These are phyloP conservation scores for Lodderomyces margitis DNA, from an alignment of 1,139 yeast species.

Conservation along the genomic window DNA sequence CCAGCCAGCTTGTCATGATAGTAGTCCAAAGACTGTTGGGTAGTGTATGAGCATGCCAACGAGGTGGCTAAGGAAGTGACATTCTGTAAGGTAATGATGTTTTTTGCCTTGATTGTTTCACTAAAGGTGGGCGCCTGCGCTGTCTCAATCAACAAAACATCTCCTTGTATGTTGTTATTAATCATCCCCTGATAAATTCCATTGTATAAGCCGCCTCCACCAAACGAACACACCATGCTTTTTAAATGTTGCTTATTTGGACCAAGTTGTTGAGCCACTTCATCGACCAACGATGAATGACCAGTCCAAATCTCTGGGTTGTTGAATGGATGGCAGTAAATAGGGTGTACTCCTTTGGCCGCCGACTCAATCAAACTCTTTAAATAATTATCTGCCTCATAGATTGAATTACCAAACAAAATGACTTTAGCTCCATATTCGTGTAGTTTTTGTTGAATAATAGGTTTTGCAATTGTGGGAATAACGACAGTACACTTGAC, in stretches of 20 bases:
- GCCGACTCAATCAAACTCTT: slow-evolving; percentile 34
- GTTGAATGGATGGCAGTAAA: slow-evolving; percentile 74
- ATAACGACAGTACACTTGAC: slow-evolving; percentile 65
- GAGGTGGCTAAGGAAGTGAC: slow-evolving; percentile 60
- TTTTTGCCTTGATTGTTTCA: slow-evolving; percentile 46
- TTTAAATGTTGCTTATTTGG: slow-evolving; percentile 34
- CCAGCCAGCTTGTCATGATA: slow-evolving; percentile 27
- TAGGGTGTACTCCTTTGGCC: slow-evolving; percentile 30
- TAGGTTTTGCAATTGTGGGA: slow-evolving; percentile 46
- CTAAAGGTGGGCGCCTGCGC: slow-evolving; percentile 57
- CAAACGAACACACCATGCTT: slow-evolving; percentile 66
- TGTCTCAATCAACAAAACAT: slow-evolving; percentile 59
- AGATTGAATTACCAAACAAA: slow-evolving; percentile 56
- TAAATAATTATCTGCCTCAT: slow-evolving; percentile 62
- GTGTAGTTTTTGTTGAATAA: slow-evolving; percentile 30
- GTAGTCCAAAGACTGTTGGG: slow-evolving; percentile 44
- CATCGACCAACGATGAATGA: slow-evolving; percentile 59
- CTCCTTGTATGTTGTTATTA: slow-evolving; percentile 38
- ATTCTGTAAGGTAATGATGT: slow-evolving; percentile 41
- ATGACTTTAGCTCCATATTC: slow-evolving; percentile 54
- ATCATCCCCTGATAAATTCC: slow-evolving; percentile 60
- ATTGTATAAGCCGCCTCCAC: slow-evolving; percentile 73
- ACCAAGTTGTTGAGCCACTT: slow-evolving; percentile 45
- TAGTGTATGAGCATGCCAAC: slow-evolving; percentile 57
- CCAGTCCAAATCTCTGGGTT: slow-evolving; percentile 67